A percentile compares a stretch with the other conserved stretches of the same genome.
Conservation (phyloP, 1,284 basidiomycete genomes). For the Polyporus tsugae region DNA sequence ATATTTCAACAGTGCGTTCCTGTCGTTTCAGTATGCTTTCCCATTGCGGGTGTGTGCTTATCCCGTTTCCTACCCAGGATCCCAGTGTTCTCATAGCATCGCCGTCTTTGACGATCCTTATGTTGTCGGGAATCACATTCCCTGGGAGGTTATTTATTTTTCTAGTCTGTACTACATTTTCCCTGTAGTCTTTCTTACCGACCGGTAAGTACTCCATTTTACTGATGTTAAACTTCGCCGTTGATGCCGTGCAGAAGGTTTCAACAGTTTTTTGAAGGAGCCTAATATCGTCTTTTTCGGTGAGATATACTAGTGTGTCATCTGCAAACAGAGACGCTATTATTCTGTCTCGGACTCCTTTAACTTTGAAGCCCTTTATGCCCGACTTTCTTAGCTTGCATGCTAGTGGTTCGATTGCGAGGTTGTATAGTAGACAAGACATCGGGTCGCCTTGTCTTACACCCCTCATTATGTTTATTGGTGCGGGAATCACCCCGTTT, state of each 20-base stretch:
- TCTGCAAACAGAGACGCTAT: conserved; percentile 44
- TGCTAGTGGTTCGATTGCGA: conserved; percentile 48
- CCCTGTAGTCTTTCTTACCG: too few species aligned
- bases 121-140: too few species aligned
- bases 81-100: too few species aligned
- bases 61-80: too few species aligned
- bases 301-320: conserved; percentile 41
- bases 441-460: conserved; percentile 45
- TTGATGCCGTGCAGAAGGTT: neutral
- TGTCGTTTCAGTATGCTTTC: too few species aligned
- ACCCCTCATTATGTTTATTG: conserved; percentile 34
- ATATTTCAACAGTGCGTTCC: too few species aligned
- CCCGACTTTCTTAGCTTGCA: conserved; percentile 38
- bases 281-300: conserved; percentile 29
- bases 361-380: conserved; percentile 42
- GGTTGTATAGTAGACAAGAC: conserved; percentile 50
- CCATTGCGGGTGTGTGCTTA: too few species aligned
- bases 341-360: conserved; percentile 29
- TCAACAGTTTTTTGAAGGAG: neutral
- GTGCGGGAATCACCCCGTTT: conserved; percentile 37
- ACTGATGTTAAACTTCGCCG: neutral
- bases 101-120: too few species aligned
- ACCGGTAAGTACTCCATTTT: neutral
- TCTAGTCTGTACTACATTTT: too few species aligned
- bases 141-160: too few species aligned